These are phyloP conservation scores for Penicillium aurantiogriseum DNA, from an alignment of 2,329 filamentous ascomycete species.

Conservation along the genomic window DNA sequence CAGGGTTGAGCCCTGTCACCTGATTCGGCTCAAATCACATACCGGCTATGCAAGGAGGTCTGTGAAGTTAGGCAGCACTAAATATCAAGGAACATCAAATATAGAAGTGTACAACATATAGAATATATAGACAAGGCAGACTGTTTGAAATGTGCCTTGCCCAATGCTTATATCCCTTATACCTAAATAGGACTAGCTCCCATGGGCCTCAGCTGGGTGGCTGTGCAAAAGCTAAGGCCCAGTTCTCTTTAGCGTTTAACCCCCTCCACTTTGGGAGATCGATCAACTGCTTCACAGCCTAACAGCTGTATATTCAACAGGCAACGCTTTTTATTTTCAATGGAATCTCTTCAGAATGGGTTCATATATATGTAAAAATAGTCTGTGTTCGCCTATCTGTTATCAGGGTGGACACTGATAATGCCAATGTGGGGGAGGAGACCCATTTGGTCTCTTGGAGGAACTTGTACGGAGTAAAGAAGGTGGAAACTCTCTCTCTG, in stretches of 20 bases:
- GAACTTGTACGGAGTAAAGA: constrained; percentile 1
- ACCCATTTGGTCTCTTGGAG: constrained; percentile 8
- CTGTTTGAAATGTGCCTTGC: constrained; percentile 18
- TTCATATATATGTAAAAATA: constrained; percentile 2
- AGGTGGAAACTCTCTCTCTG: background rate
- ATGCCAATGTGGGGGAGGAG: constrained; percentile 16
- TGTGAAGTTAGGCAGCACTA: background rate
- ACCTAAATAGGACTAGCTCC: constrained; percentile 14
- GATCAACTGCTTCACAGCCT: background rate
- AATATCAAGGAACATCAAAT: background rate
- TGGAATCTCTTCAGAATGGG: background rate
- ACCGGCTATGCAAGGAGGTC: background rate
- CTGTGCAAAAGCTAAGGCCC: constrained; percentile 26
- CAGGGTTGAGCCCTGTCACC: background rate
- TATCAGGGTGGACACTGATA: constrained; percentile 19
- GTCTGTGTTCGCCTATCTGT: constrained; percentile 13
- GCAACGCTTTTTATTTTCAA: constrained; percentile 1
- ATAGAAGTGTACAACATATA: background rate
- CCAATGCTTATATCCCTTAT: constrained; percentile 13
- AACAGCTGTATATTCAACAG: background rate
- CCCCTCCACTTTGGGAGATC: constrained; percentile 8
- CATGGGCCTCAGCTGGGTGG: constrained; percentile 29
- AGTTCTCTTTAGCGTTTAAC: background rate
- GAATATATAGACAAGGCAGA: constrained; percentile 13
- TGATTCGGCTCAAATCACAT: background rate